Evolutionary conservation across 2,329 filamentous ascomycete species (phyloP).

Genomic region (Phyllosticta citrichinensis): DNA sequence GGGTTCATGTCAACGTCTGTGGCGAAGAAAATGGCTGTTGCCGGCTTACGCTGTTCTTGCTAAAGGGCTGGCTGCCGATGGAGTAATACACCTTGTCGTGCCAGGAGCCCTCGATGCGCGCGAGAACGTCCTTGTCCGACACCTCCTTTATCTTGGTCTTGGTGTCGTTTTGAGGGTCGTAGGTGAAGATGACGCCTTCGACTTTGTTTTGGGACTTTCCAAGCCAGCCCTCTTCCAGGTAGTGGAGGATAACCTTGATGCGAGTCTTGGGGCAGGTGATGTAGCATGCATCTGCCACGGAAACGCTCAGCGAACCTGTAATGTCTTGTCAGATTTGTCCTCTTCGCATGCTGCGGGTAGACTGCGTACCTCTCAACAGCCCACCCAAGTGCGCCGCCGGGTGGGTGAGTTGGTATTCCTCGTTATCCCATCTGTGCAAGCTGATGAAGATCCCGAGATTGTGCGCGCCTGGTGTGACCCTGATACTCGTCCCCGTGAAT

Average conservation of each 20-base stretch:
- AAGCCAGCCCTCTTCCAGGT: constrained; percentile 90
- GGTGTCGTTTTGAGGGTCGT: constrained; percentile 77
- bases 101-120: constrained; percentile 77
- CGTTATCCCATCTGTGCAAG: constrained; percentile 66
- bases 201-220: constrained; percentile 86
- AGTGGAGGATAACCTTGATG: constrained; percentile 85
- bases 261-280: constrained; percentile 83
- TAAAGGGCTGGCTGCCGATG: constrained; percentile 35
- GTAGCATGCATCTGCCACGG: constrained; percentile 81
- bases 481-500: constrained; percentile 91
- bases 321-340: neutral
- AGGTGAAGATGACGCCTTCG: constrained; percentile 81
- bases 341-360: neutral
- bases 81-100: constrained; percentile 59
- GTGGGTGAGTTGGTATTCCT: constrained; percentile 92
- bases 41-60: constrained; percentile 45
- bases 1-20: constrained; percentile 18
- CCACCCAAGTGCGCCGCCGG: constrained; percentile 89
- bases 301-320: constrained; percentile 67
- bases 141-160: constrained; percentile 77
- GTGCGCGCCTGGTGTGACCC: constrained; percentile 82
- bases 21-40: constrained; percentile 41
- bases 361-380: constrained; percentile 54
- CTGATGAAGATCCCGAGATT: constrained; percentile 95
- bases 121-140: constrained; percentile 72